phyloP scores from a whole-genome alignment of 2,329 filamentous ascomycete genomes.

The Gliomastix tumulicola region DNA sequence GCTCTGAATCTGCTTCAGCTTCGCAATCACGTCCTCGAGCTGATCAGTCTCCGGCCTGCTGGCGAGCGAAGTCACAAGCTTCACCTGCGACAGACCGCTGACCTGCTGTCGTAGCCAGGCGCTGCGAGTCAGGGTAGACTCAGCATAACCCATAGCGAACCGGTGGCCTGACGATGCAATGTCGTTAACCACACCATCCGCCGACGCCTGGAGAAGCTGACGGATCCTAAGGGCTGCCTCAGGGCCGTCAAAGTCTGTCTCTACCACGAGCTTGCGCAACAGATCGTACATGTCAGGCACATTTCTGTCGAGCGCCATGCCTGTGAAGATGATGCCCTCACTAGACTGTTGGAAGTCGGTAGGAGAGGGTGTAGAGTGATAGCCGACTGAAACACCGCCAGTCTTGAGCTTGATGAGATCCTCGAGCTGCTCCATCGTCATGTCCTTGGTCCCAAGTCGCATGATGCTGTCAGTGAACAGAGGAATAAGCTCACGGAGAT shows the following conservation, averaged over 20 bases:
- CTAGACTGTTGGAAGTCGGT: slow-evolving; percentile 61
- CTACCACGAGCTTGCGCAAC: slow-evolving; percentile 69
- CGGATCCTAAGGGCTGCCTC: slow-evolving; percentile 76
- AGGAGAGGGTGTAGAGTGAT: slow-evolving; percentile 76
- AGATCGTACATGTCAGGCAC: slow-evolving; percentile 88
- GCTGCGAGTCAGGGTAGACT: slow-evolving; percentile 67
- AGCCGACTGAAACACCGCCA: slow-evolving; percentile 78
- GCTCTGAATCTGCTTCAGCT: slow-evolving; percentile 78
- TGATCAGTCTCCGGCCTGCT: slow-evolving; percentile 62
- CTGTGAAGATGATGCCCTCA: slow-evolving; percentile 79
- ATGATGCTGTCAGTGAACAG: slow-evolving; percentile 90
- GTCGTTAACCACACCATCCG: slow-evolving; percentile 84
- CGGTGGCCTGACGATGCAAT: slow-evolving; percentile 87
- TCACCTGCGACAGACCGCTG: slow-evolving; percentile 84
- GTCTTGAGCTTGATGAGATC: slow-evolving; percentile 95
- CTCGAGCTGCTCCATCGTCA: slow-evolving; percentile 90
- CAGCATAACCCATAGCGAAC: slow-evolving; percentile 77
- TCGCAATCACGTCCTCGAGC: slow-evolving; percentile 68
- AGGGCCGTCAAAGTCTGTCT: slow-evolving; percentile 83
- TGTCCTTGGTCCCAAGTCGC: slow-evolving; percentile 81
- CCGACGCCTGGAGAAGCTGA: slow-evolving; percentile 78
- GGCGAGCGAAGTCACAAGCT: slow-evolving; percentile 73
- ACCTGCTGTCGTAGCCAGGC: slow-evolving; percentile 75
- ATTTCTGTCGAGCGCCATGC: slow-evolving; percentile 85
- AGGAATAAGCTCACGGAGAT: slow-evolving; percentile 77